Evolutionary conservation across 2,329 filamentous ascomycete species (phyloP).

Genomic region (Curvularia hawaiiensis): DNA sequence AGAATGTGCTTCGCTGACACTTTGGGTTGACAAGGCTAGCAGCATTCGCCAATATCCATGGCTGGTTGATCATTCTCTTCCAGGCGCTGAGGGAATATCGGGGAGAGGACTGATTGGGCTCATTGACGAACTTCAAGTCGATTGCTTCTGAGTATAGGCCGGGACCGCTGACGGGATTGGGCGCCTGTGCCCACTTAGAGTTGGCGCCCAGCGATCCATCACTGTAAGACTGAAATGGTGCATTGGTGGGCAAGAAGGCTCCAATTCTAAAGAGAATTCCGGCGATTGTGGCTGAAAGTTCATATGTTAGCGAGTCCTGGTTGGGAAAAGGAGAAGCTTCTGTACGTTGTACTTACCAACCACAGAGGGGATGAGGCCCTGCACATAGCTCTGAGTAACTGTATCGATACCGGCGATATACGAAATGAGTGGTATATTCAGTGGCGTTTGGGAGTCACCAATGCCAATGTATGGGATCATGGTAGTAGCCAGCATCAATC

Average conservation of each 20-base stretch:
- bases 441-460: conserved; percentile 5
- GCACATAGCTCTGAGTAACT: conserved; percentile 6
- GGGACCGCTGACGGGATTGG: conserved; percentile 13
- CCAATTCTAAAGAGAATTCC: conserved; percentile 12
- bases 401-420: conserved; percentile 11
- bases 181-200: conserved; percentile 13
- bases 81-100: conserved; percentile 7
- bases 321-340: neutral
- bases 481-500: conserved; percentile 5
- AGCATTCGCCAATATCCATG: conserved; percentile 6
- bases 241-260: conserved; percentile 11
- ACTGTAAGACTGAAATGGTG: conserved; percentile 6
- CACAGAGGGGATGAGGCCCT: conserved; percentile 8
- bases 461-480: conserved; percentile 13
- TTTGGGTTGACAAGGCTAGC: conserved; percentile 2
- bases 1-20: conserved; percentile 18
- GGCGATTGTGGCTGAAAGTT: conserved; percentile 3
- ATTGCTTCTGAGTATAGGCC: conserved; percentile 14
- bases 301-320: neutral
- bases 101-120: conserved; percentile 2
- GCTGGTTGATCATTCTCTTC: conserved; percentile 18
- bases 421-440: conserved; percentile 9
- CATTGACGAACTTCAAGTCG: conserved; percentile 15
- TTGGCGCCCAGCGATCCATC: conserved; percentile 11
- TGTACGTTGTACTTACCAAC: conserved; percentile 5